Evolutionary conservation across 2,329 filamentous ascomycete species (phyloP), one percentile per base, ranked within the genome.

Genomic region (Harringtonia lauricola): DNA sequence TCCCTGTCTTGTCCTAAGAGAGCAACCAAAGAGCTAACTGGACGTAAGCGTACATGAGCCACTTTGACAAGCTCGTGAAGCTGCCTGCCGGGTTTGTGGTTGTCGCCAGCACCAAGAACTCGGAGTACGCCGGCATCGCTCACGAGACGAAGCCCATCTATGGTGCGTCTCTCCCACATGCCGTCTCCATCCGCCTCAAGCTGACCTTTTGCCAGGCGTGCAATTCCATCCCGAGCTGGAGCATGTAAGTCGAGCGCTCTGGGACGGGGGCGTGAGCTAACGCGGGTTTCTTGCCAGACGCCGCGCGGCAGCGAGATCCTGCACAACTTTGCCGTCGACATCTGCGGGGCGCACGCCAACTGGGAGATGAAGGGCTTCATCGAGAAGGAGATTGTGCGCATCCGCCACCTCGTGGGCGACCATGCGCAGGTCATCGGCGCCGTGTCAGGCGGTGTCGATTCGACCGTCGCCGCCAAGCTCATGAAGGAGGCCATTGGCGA

Each of bases 361-460:
- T 96, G 90, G 90, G 81, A 74, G 3, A 95, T 95, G 89, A 70
- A 69, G 45, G 79, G 83, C 54, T 96, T 96, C 56, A 71, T 86
- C 9, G 76, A 86, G 49, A 74, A 85, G 56, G 88, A 95, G 63
- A 85, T 95, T 51, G 64, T 68, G 34, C 75, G 87, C 45, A 95
- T 96, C 57, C 73, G 86, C 26, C 72, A 80, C 24, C 70, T 95
- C 29, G 88, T 95, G 35, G 92, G 92, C 19, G 74, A 81, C 24
- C 81, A 74, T 44, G 88, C 76, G 2, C 90, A 92, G 57, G 90
- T 95, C 42, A 60, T 70, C 42, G 66, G 65, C 10, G 67, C 65
- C 8, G 62, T 66, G 28, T 63, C 55, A 39, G 88, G 89, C 51
- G 89, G 89, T 56, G 89, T 95, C 15, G 89, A 95, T 62, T 84